Base-by-base conservation (phyloP, 495 filamentous ascomycete species). In the Podospora anserina region DNA sequence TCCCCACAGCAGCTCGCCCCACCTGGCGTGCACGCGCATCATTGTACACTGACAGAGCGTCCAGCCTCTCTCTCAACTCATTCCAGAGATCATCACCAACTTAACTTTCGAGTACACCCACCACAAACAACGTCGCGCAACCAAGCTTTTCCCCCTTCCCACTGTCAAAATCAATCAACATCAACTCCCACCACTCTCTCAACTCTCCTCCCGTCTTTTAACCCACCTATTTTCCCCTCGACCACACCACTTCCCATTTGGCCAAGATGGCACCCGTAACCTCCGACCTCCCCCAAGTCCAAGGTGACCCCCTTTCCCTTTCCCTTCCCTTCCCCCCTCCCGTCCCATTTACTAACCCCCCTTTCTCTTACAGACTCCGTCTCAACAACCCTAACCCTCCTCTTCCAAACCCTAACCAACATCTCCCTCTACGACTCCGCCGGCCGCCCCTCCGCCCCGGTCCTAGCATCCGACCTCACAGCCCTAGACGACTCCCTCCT, bases 181-280 rank as follows among this genome's bases (percentile, higher is more conserved):
- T 27, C 56, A 32, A n/a, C 28, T 11, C 9, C 7, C 39, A 49
- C 39, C 39, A 49, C 13, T 23, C 1, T 23, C 39, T 32, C 30
- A 32, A 32, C 7, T 7, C 30, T 5, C 30, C 30, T 0, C 30
- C 30, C 30, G 30, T 32, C 30, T 49, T 3, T 49, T 49, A 5
- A 39, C 11, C 34, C 39, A 11, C 2, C 39, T 11, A 49, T 11
- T 39, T 39, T 4, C 34, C 34, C 4, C 9, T 49, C 39, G 6
- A 49, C 15, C 39, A 39, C 39, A 49, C 13, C 7, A 49, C 39
- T 11, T 5, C 39, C 15, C 39, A 49, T 15, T 62, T 49, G 73
- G 53, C 57, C 63, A 73, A 58, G 59, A 86, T 86, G 84, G 84
- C 82, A 34, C 84, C 84, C 6, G 76, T 84, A 64, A 73, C 74